Evolutionary conservation across 345 rosid species (phyloP).

Genomic region (Chamaenerion angustifolium): DNA sequence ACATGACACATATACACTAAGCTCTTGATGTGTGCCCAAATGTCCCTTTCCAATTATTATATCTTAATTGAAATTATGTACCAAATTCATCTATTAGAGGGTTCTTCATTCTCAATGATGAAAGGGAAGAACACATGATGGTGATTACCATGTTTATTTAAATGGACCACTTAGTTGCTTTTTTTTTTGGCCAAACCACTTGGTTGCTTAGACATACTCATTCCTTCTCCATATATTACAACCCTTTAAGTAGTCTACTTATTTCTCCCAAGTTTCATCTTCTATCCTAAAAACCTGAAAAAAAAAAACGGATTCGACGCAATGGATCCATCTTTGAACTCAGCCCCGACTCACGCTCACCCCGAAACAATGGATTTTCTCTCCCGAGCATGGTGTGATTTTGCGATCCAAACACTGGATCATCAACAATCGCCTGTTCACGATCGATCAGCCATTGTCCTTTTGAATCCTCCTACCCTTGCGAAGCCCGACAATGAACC

Average conservation of each 20-base stretch:
- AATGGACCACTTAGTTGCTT: no score
- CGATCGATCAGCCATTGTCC: slow-evolving; percentile 12
- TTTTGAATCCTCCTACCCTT: slow-evolving; percentile 14
- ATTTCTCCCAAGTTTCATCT: slow-evolving; percentile 2
- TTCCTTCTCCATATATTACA: no score
- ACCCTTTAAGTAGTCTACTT: background rate
- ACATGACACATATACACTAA: no score
- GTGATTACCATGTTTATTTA: no score
- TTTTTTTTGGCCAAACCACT: no score
- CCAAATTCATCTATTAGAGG: no score
- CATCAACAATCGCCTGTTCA: slow-evolving; percentile 39
- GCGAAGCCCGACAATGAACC: slow-evolving; percentile 27
- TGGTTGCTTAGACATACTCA: no score
- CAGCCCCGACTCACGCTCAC: slow-evolving; percentile 70
- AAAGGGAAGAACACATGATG: no score
- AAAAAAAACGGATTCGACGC: background rate
- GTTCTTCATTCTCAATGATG: no score
- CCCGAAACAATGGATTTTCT: slow-evolving; percentile 89
- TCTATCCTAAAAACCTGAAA: background rate
- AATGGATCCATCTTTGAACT: slow-evolving; percentile 25
- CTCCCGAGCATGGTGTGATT: slow-evolving; percentile 75
- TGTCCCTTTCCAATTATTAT: background rate
- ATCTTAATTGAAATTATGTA: no score
- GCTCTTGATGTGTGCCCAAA: slow-evolving; percentile 8
- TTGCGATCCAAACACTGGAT: slow-evolving; percentile 50